Percentiles rank a stretch among this genome's conserved stretches.
Conservation (phyloP, 768 basidiomycete species). For the Roridomyces roridus region DNA sequence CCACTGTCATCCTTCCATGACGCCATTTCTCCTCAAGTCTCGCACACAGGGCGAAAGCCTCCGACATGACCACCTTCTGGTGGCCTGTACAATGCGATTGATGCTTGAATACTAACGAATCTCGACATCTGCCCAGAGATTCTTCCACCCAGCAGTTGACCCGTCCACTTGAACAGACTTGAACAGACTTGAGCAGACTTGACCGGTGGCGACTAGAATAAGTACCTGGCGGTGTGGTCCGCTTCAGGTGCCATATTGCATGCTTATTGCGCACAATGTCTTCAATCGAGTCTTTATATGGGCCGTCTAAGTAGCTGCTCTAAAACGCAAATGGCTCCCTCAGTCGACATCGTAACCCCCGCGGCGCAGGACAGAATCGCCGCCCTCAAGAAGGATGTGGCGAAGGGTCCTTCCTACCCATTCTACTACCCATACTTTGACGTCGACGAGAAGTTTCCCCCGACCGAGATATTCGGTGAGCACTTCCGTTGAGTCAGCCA, state of each 20-base stretch:
- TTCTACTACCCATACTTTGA: conserved; percentile 57
- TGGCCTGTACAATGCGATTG: too few species aligned
- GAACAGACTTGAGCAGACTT: too few species aligned
- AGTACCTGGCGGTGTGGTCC: too few species aligned
- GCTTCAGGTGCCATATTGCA: conserved; percentile 12
- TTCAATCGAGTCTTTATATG: neutral
- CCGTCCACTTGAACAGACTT: too few species aligned
- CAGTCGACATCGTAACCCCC: conserved; percentile 33
- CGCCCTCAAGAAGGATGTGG: conserved; percentile 16
- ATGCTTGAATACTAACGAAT: too few species aligned
- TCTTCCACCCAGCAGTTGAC: too few species aligned
- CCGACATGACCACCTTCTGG: too few species aligned
- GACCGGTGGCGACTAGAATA: neutral
- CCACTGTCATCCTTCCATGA: too few species aligned
- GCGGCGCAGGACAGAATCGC: conserved; percentile 15
- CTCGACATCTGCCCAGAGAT: too few species aligned
- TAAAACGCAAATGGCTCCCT: conserved; percentile 34
- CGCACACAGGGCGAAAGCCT: too few species aligned
- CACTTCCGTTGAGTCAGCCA: neutral
- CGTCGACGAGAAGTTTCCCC: conserved; percentile 54
- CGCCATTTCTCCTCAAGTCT: neutral
- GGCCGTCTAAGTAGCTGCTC: too few species aligned
- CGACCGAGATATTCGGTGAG: conserved; percentile 53
- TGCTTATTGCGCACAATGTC: conserved; percentile 19
- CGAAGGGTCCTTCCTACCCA: conserved; percentile 52